phyloP scores from a whole-genome alignment of 495 filamentous ascomycete species.

The Lepidopterella palustris region DNA sequence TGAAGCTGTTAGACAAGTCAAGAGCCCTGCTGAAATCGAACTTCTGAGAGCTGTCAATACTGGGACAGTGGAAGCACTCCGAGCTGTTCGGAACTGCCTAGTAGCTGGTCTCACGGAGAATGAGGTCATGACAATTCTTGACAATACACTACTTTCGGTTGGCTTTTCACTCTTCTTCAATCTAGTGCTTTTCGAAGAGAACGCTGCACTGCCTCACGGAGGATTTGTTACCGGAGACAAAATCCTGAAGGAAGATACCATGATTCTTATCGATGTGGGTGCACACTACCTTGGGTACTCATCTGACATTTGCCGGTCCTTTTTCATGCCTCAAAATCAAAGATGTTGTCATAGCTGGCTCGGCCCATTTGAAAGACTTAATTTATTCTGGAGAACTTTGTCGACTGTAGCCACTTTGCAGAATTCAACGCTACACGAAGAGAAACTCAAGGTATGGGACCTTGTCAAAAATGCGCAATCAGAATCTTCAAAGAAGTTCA shows the following conservation, averaged over 20 bases:
- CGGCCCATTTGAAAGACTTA: constrained; percentile 1
- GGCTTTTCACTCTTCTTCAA: constrained; percentile 50
- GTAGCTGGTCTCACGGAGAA: constrained; percentile 46
- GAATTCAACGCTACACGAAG: constrained; percentile 16
- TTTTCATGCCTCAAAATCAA: constrained; percentile 34
- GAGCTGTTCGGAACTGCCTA: constrained; percentile 49
- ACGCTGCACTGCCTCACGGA: constrained; percentile 50
- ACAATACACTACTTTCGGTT: constrained; percentile 42
- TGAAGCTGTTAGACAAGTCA: constrained; percentile 48
- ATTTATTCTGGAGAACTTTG: not conserved
- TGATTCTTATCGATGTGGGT: constrained; percentile 52
- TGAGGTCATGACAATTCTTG: constrained; percentile 45
- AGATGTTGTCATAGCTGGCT: not conserved
- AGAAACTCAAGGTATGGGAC: constrained; percentile 48
- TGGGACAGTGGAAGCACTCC: constrained; percentile 49
- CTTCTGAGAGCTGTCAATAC: constrained; percentile 52
- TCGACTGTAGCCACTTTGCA: not conserved
- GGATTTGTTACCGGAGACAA: constrained; percentile 45
- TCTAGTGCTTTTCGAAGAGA: constrained; percentile 51
- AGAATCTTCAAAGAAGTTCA: constrained; percentile 39
- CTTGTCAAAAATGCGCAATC: constrained; percentile 49
- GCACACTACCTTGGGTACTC: constrained; percentile 52
- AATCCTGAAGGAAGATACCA: constrained; percentile 43
- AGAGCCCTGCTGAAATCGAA: constrained; percentile 44
- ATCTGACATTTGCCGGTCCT: constrained; percentile 52